Base-by-base conservation (phyloP, 1,284 basidiomycete genomes). In the Grifola frondosa region DNA sequence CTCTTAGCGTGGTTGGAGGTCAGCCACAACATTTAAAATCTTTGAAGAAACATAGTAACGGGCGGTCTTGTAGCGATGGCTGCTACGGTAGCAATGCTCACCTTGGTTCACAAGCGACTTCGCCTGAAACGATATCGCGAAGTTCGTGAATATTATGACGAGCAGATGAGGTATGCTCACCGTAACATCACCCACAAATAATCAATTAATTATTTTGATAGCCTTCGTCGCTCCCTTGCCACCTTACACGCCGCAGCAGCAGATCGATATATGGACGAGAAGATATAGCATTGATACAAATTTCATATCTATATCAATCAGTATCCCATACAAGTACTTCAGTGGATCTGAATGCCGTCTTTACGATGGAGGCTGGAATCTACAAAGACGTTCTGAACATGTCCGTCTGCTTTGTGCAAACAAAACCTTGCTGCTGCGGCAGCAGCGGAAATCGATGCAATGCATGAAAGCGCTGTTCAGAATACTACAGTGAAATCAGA, bases 121-220 rank as follows among this genome's bases (percentile, higher is more conserved):
- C 74, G 75, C 6, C 59, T 70, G 17, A 57, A 61, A 28, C 65
- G 64, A 5, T 72, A 74, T 44, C 65, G 66, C 34, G 74, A 77
- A 48, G 57, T 80, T 23, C 61, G 70, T 30, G 73, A 77, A 24
- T 81, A 81, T 53, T 81, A 77, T 48, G 62, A 71, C 26, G 77
- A 82, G 51, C 80, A 81, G 53, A 65, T 73, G 17, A 72, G 67
- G 77, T 78, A 36, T 7, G 60, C 51, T 13, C 4, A 23, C 13
- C 30, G 12, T 29, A 31, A 30, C 19, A n/a, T 30, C 34, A 3
- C 13, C 7, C 10, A 2, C 13, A 15, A 8, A 23, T 43, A 23
- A 26, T 16, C 19, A 12, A 17, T 20, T 12, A 7, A 5, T 44
- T 10, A 31, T 10, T 11, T 24, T 30, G 12, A 13, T 23, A 64